Conservation (phyloP, 352 stramenopile species). For the Globisporangium echinulatum region DNA sequence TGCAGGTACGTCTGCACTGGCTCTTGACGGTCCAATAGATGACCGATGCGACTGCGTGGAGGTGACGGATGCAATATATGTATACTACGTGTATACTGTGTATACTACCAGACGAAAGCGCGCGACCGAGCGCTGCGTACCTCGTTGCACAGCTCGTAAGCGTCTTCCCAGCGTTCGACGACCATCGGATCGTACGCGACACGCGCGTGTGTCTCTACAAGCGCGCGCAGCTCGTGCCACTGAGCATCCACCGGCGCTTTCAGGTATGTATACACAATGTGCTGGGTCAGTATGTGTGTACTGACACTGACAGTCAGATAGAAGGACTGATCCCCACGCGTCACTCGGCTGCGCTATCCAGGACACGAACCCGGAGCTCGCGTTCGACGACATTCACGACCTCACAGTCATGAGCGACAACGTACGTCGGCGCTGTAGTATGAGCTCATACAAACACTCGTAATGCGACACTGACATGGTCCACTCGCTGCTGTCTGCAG, state of each 20-base stretch:
- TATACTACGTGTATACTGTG: too few relatives aligned
- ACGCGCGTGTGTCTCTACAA: slow-evolving; percentile 62
- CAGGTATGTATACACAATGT: slow-evolving; percentile 23
- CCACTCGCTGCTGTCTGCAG: slow-evolving; percentile 14
- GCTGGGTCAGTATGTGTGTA: not conserved
- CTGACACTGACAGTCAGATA: not conserved
- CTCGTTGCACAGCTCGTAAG: slow-evolving; percentile 47
- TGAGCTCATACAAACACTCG: not conserved
- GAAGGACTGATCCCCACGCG: not conserved
- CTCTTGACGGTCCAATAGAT: not conserved
- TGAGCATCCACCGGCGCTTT: slow-evolving; percentile 58
- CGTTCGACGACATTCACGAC: slow-evolving; percentile 55
- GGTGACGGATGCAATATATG: too few relatives aligned
- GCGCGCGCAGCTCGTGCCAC: slow-evolving; percentile 52
- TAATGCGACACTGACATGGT: too few relatives aligned
- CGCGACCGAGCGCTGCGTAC: slow-evolving; percentile 33
- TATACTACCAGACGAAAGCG: slow-evolving; percentile 7
- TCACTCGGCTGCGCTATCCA: slow-evolving; percentile 10
- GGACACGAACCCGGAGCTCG: slow-evolving; percentile 38
- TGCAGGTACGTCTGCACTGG: slow-evolving; percentile 1
- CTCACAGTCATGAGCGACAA: slow-evolving; percentile 69
- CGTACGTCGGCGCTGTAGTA: too few relatives aligned
- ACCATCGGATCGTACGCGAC: slow-evolving; percentile 43
- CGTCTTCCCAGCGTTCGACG: slow-evolving; percentile 68
- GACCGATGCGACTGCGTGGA: too few relatives aligned